A percentile compares a stretch with the other conserved stretches of the same genome.
These are phyloP conservation scores for Beauveria sp. DNA, from an alignment of 2,329 filamentous ascomycete genomes.

Conservation along the genomic window DNA sequence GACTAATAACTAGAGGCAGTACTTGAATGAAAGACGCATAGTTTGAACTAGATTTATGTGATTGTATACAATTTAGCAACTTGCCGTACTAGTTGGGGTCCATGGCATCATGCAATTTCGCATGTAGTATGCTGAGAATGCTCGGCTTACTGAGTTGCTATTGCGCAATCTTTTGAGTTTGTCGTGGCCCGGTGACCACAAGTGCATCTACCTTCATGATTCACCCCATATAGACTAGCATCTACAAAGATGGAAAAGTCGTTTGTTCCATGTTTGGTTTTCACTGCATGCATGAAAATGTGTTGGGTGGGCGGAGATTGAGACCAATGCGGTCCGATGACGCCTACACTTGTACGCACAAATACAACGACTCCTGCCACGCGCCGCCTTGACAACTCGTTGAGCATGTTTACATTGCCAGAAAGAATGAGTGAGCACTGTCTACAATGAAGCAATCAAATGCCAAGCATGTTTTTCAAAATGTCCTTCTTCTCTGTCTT, in stretches of 20 bases:
- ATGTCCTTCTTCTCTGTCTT: slow-evolving; percentile 19
- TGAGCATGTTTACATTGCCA: neutral
- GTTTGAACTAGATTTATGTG: too few relatives aligned
- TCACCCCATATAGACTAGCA: neutral
- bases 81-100: too few relatives aligned
- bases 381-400: neutral
- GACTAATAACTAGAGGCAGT: neutral
- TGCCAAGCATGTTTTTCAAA: slow-evolving; percentile 17
- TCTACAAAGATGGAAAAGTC: neutral
- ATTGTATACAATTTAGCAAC: too few relatives aligned
- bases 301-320: neutral
- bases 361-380: neutral
- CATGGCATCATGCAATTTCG: too few relatives aligned
- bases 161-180: neutral
- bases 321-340: neutral
- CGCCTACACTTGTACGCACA: neutral
- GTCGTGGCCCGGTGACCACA: neutral
- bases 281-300: neutral
- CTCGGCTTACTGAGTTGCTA: too few relatives aligned
- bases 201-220: neutral
- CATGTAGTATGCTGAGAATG: too few relatives aligned
- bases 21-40: neutral
- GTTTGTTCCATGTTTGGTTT: neutral
- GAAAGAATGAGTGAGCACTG: too few relatives aligned
- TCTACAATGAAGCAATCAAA: neutral